Conservation (phyloP, 306 rosid species). For the Morella rubra region DNA sequence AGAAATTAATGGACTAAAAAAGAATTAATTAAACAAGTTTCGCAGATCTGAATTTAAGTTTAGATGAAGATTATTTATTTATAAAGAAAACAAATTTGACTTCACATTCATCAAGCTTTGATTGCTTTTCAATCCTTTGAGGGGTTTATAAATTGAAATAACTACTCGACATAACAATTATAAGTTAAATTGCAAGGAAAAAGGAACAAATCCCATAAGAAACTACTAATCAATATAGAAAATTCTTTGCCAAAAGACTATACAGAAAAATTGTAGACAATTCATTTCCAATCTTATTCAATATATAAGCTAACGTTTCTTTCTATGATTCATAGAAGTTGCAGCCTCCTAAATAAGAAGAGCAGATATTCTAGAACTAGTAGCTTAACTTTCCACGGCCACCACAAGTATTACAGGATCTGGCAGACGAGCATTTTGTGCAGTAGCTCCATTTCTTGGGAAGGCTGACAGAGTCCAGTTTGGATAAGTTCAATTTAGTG, state of each 20-base stretch:
- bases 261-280: too few relatives aligned
- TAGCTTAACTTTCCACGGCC: slow-evolving; percentile 73
- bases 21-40: too few relatives aligned
- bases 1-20: too few relatives aligned
- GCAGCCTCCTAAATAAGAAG: background rate
- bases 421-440: slow-evolving; percentile 78
- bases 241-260: background rate
- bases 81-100: too few relatives aligned
- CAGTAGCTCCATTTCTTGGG: slow-evolving; percentile 99
- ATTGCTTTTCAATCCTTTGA: too few relatives aligned
- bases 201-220: background rate
- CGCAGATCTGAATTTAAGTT: too few relatives aligned
- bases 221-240: too few relatives aligned
- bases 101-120: too few relatives aligned
- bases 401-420: slow-evolving; percentile 71
- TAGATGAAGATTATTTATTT: too few relatives aligned
- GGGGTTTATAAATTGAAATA: too few relatives aligned
- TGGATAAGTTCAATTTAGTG: slow-evolving; percentile 11
- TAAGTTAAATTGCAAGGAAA: background rate
- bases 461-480: slow-evolving; percentile 52
- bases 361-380: slow-evolving; percentile 31
- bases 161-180: too few relatives aligned
- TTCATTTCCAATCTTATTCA: too few relatives aligned
- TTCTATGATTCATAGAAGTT: background rate
- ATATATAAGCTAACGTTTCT: background rate